A percentile compares a stretch with the other conserved stretches of the same genome.
phyloP scores from a whole-genome alignment of 768 basidiomycete species.

The Suillus brevipes region DNA sequence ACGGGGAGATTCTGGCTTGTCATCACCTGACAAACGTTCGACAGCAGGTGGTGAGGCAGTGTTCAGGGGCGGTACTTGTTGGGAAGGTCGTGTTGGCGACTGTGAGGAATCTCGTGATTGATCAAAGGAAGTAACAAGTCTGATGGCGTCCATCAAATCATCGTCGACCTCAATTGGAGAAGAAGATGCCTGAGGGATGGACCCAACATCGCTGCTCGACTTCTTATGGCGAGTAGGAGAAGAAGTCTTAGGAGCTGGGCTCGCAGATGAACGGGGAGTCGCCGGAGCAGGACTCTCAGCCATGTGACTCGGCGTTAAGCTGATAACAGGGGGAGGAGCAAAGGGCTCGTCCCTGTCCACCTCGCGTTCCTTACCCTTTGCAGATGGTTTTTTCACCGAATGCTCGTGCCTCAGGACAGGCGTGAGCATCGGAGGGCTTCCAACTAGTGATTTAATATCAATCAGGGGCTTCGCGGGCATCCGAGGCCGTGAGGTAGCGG shows the following conservation, averaged over 20 bases:
- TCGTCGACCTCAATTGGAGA: conserved; percentile 22
- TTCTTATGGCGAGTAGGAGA: conserved; percentile 16
- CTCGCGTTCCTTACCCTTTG: conserved; percentile 21
- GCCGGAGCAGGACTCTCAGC: conserved; percentile 14
- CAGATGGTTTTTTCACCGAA: conserved; percentile 25
- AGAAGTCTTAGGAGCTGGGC: background rate
- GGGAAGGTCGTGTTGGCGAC: conserved; percentile 10
- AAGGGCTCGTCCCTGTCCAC: conserved; percentile 29
- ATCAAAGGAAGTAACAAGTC: conserved; percentile 30
- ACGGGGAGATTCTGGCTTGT: conserved; percentile 5
- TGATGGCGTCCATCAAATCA: conserved; percentile 32
- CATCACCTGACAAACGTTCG: conserved; percentile 1
- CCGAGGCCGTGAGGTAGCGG: conserved; percentile 26
- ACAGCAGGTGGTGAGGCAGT: background rate
- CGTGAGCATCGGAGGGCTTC: conserved; percentile 38
- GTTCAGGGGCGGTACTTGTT: background rate
- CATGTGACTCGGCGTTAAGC: conserved; percentile 19
- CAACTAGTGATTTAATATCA: conserved; percentile 33
- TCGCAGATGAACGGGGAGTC: background rate
- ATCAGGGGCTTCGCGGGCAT: conserved; percentile 46
- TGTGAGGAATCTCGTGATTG: conserved; percentile 17
- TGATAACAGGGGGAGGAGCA: conserved; percentile 29
- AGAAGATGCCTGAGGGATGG: conserved; percentile 1
- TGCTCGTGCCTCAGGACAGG: conserved; percentile 31
- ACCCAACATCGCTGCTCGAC: conserved; percentile 19